Conservation (phyloP, 2,329 filamentous ascomycete genomes). For the Clarireedia homoeocarpa region DNA sequence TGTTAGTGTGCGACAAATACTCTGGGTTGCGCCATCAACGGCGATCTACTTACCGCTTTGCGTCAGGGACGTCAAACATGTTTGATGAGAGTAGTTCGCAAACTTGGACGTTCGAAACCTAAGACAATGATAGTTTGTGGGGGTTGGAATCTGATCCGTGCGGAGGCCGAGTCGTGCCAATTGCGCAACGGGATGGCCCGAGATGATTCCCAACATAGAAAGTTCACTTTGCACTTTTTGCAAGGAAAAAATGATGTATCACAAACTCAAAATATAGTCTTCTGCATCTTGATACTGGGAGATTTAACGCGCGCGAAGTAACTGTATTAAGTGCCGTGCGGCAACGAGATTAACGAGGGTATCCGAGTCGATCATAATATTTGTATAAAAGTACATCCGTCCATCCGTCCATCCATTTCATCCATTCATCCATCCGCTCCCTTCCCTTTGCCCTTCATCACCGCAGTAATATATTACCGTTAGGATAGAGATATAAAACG, state of each 20-base stretch:
- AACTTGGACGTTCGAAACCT: not conserved
- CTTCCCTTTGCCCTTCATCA: not conserved
- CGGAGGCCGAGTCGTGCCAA: conserved; percentile 1
- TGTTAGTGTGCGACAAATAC: conserved; percentile 4
- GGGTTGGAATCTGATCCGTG: not conserved
- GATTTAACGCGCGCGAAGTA: too few relatives aligned
- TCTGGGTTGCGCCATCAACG: not conserved
- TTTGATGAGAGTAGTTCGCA: not conserved
- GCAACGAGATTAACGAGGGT: not conserved
- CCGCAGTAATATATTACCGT: not conserved
- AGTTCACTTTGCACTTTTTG: not conserved
- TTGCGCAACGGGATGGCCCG: conserved; percentile 5
- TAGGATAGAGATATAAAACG: not conserved
- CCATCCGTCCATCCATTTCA: not conserved
- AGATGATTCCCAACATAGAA: not conserved
- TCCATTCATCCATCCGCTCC: not conserved
- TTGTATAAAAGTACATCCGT: conserved; percentile 7
- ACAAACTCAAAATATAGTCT: not conserved
- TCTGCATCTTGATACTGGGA: too few relatives aligned
- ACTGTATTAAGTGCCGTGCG: too few relatives aligned
- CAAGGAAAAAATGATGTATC: not conserved
- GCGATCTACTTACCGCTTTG: conserved; percentile 39
- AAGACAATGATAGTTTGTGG: conserved; percentile 1
- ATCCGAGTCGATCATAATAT: not conserved
- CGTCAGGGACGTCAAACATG: conserved; percentile 47